These are phyloP conservation scores for Solanum phureja DNA, from an alignment of 257 asterid species.

Conservation along the genomic window DNA sequence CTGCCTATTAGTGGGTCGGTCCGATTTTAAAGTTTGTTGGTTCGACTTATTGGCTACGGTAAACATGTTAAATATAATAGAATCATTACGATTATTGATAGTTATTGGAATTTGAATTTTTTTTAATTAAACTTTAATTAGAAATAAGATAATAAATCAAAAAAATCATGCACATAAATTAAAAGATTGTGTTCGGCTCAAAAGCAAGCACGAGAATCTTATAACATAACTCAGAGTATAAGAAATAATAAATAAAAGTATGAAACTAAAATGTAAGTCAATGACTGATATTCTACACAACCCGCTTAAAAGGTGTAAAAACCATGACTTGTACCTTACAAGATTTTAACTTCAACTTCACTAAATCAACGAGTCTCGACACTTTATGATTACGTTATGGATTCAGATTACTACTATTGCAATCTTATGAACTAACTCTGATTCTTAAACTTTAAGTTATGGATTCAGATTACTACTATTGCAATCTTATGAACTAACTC, in stretches of 20 bases:
- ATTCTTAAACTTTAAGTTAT: no score
- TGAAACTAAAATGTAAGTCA: neutral
- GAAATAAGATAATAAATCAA: no score
- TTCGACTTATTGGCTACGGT: no score
- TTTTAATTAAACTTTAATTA: no score
- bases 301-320: neutral
- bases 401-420: neutral
- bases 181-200: neutral
- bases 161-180: neutral
- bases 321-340: no score
- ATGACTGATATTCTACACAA: no score
- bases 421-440: neutral
- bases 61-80: neutral
- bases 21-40: neutral
- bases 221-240: neutral
- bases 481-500: neutral
- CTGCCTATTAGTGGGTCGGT: neutral
- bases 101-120: no score
- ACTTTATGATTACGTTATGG: no score
- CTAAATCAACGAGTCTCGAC: neutral
- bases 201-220: neutral
- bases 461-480: no score
- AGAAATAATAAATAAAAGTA: neutral
- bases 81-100: no score
- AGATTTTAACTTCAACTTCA: neutral